These are phyloP conservation scores for Trichoderma gamsii DNA, from an alignment of 495 filamentous ascomycete genomes.

Conservation along the genomic window DNA sequence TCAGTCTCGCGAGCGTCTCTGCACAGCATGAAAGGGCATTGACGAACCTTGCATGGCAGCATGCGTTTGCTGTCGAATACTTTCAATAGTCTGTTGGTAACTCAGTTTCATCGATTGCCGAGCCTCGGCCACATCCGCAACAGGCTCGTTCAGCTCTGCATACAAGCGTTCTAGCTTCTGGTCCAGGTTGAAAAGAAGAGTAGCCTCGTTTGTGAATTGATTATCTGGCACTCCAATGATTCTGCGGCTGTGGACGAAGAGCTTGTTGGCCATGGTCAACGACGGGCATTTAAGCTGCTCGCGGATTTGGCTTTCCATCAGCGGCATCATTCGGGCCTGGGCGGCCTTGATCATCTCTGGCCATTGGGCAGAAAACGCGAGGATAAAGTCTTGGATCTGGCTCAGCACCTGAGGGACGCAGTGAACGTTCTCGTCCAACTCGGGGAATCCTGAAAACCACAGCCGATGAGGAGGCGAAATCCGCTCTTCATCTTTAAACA, in stretches of 20 bases:
- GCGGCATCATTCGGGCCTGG: background rate
- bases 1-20: no score
- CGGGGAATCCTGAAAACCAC: constrained; percentile 53
- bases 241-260: constrained; percentile 2
- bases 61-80: background rate
- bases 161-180: background rate
- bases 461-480: constrained; percentile 32
- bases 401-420: background rate
- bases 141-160: background rate
- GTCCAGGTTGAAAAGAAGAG: background rate
- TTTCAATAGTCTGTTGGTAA: background rate
- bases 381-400: constrained; percentile 33
- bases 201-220: background rate
- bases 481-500: constrained; percentile 37
- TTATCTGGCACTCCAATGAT: background rate
- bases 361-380: constrained; percentile 29
- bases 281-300: background rate
- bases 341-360: constrained; percentile 22
- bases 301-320: background rate
- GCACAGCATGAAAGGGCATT: no score
- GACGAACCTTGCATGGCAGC: no score
- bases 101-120: background rate
- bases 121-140: background rate
- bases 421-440: background rate
- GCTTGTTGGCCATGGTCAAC: background rate